Base-by-base conservation (phyloP, 2,329 filamentous ascomycete genomes). In the Graphiopsis chlorocephala region DNA sequence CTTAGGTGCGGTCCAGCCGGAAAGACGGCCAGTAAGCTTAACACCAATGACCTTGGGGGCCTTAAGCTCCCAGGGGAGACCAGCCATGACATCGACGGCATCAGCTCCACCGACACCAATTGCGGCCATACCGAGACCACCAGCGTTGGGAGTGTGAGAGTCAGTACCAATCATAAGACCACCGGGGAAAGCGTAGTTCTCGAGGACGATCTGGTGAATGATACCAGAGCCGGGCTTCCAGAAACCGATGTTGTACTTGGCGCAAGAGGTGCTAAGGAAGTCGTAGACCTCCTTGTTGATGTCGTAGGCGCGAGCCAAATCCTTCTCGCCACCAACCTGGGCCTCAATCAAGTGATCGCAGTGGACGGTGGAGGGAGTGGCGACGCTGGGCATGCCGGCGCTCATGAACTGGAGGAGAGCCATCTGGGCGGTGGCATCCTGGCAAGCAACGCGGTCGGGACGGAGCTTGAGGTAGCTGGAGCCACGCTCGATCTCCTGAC, bases 251-350 rank as follows among this genome's bases (percentile, higher is more conserved):
- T 98, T 94, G 86, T 98, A 99, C 86, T 98, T 99, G 77, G 93
- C 93, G 80, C 94, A 98, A 71, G 94, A 91, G 69, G 89, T 89
- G 68, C 93, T 87, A 77, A 99, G 84, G 86, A 99, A 99, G 82
- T 98, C 91, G 83, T 98, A 99, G 73, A 99, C 95, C 82, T 98
- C 94, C 86, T 96, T 96, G 89, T 98, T 98, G 84, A 97, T 97
- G 73, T 88, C 86, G 76, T 94, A 85, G 74, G 95, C 95, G 76
- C 94, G 88, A 68, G 87, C 90, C 80, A 98, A 84, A 90, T 99
- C 95, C 88, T 97, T 95, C 70, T 85, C 88, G 74, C 93, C 93
- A 78, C 95, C 95, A 75, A 94, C 78, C 83, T 98, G 94, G 68
- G 94, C 95, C 86, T 98, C 94, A 80, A 99, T 99, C 86, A 99